A percentile compares a stretch with the other conserved stretches of the same genome.
Conservation (phyloP, 2,329 filamentous ascomycete species). For the Fusarium redolens region DNA sequence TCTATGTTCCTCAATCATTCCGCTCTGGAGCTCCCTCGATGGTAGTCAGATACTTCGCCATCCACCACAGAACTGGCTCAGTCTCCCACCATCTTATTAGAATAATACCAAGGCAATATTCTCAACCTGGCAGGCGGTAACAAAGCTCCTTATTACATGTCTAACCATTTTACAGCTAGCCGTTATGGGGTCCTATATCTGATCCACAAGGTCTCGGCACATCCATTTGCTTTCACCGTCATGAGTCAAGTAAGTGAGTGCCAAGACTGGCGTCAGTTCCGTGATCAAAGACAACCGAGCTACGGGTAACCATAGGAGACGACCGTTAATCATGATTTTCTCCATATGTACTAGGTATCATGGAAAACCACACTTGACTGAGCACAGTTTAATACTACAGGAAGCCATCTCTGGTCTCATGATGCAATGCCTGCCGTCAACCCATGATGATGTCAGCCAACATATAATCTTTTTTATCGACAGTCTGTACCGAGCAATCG, state of each 20-base stretch:
- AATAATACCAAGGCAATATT: not conserved
- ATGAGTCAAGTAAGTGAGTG: not conserved
- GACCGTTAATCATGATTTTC: not conserved
- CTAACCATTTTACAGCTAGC: conserved; percentile 5
- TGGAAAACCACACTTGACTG: not conserved
- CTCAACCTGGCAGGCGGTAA: conserved; percentile 3
- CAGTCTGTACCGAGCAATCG: not conserved
- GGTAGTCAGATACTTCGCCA: not conserved
- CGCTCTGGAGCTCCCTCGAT: not conserved
- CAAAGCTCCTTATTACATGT: not conserved
- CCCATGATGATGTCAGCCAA: conserved; percentile 30
- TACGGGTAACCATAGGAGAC: conserved; percentile 15
- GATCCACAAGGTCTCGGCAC: conserved; percentile 9
- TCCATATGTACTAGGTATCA: not conserved
- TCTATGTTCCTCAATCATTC: not conserved
- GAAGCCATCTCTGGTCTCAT: conserved; percentile 25
- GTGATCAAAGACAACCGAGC: conserved; percentile 1
- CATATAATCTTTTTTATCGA: conserved; percentile 12
- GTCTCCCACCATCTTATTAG: not conserved
- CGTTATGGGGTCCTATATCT: not conserved
- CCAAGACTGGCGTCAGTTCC: not conserved
- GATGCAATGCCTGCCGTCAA: conserved; percentile 28
- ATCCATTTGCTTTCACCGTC: not conserved
- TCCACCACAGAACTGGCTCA: not conserved
- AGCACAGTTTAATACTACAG: not conserved